Evolutionary conservation across 2,329 filamentous ascomycete species (phyloP).

Genomic region (Penicillium sp.): DNA sequence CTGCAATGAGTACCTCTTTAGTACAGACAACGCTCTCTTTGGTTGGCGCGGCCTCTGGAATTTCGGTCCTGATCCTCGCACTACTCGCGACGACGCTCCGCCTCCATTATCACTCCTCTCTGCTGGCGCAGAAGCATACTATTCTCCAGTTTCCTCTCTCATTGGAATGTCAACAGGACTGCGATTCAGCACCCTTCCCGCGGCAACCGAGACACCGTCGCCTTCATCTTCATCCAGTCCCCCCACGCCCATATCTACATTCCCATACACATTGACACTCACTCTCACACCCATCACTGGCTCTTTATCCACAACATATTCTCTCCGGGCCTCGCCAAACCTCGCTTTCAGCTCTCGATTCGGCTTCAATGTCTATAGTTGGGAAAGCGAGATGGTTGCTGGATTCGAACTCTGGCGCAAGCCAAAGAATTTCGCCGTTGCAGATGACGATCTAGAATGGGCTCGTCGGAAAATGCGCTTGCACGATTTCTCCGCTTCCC

Average conservation of each 20-base stretch:
- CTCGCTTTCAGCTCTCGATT: constrained; percentile 87
- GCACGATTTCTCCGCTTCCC: constrained; percentile 28
- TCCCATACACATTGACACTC: constrained; percentile 89
- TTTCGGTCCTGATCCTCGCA: constrained; percentile 71
- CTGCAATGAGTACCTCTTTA: constrained; percentile 86
- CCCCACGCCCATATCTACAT: constrained; percentile 63
- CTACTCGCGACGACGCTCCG: constrained; percentile 47
- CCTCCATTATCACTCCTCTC: constrained; percentile 79
- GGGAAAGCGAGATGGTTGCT: constrained; percentile 90
- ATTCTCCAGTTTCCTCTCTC: constrained; percentile 91
- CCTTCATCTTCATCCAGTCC: constrained; percentile 26
- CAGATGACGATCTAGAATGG: constrained; percentile 50
- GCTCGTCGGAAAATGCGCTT: constrained; percentile 42
- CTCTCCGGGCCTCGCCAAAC: constrained; percentile 81
- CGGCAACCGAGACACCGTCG: constrained; percentile 50
- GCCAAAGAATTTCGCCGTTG: constrained; percentile 33
- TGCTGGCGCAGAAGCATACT: constrained; percentile 91
- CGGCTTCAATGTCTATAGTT: constrained; percentile 98
- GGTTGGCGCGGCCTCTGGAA: constrained; percentile 92
- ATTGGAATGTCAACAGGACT: constrained; percentile 87
- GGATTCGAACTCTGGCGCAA: constrained; percentile 92
- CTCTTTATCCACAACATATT: constrained; percentile 87
- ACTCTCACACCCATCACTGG: constrained; percentile 95
- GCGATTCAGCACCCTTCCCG: constrained; percentile 80
- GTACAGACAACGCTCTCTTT: constrained; percentile 86